Percentiles rank a stretch among this genome's conserved stretches.
Evolutionary conservation across 1,284 basidiomycete genomes (phyloP).

Genomic region (Austropuccinia psidii): DNA sequence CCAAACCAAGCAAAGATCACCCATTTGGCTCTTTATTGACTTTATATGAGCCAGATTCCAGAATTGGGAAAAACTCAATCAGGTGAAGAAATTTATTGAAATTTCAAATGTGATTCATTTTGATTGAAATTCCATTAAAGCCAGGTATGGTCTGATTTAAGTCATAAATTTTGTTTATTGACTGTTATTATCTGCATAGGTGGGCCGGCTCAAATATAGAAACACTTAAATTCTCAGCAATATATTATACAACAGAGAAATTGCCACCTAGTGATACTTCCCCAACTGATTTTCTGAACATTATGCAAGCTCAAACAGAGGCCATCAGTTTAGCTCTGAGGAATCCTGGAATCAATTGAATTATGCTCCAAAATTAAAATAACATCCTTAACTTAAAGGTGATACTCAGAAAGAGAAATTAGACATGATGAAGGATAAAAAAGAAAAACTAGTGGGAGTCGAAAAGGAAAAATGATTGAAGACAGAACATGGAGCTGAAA

Average conservation of each 20-base stretch:
- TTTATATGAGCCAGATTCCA: slow-evolving; percentile 2
- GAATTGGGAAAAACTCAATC: background rate
- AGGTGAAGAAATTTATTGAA: background rate
- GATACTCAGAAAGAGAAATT: background rate
- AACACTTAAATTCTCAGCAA: background rate
- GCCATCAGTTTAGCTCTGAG: background rate
- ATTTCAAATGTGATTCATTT: background rate
- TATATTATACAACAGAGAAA: background rate
- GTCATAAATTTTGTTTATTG: background rate
- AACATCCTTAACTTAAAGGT: too few relatives aligned
- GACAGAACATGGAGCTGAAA: too few relatives aligned
- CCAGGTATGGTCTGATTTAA: background rate
- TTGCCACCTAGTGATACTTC: background rate
- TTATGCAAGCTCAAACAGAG: background rate
- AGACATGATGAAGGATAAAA: background rate
- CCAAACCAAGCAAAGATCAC: background rate
- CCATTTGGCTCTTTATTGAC: slow-evolving; percentile 7
- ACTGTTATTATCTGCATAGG: background rate
- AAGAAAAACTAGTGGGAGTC: too few relatives aligned
- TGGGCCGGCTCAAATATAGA: background rate
- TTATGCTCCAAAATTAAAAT: background rate
- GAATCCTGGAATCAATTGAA: background rate
- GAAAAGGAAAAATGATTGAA: too few relatives aligned
- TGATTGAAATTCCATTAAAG: background rate
- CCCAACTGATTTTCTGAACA: background rate